Percentiles rank a stretch among this genome's conserved stretches.
phyloP scores from a whole-genome alignment of 2,329 filamentous ascomycete genomes.

The Fusarium euwallaceae region DNA sequence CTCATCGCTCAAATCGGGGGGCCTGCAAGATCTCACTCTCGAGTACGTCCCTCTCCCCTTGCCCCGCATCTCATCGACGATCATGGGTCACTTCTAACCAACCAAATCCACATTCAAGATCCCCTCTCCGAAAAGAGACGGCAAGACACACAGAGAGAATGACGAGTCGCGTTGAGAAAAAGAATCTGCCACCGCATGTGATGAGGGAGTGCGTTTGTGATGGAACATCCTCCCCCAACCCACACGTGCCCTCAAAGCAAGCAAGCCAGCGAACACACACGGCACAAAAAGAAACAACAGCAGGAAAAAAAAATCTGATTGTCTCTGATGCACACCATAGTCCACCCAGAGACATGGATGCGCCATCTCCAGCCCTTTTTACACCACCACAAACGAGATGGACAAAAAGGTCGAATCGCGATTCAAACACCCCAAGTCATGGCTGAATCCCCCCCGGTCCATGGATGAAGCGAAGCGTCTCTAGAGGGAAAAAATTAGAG shows the following conservation, averaged over 20 bases:
- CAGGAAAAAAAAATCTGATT: conserved; percentile 9
- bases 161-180: conserved; percentile 28
- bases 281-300: conserved; percentile 11
- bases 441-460: conserved; percentile 11
- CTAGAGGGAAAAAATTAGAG: conserved; percentile 2
- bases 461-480: conserved; percentile 16
- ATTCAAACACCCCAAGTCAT: conserved; percentile 10
- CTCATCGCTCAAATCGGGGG: not conserved
- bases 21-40: conserved; percentile 37
- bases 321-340: conserved; percentile 29
- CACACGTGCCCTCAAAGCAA: conserved; percentile 30
- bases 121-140: conserved; percentile 18
- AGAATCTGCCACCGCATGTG: conserved; percentile 2
- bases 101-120: conserved; percentile 25
- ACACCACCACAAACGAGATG: conserved; percentile 12
- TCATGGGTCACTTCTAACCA: conserved; percentile 22
- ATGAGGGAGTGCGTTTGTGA: conserved; percentile 18
- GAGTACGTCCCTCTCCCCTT: conserved; percentile 14
- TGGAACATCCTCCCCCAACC: conserved; percentile 6
- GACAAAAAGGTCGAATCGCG: conserved; percentile 15
- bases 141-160: conserved; percentile 17
- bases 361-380: conserved; percentile 1
- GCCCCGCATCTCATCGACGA: conserved; percentile 38
- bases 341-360: conserved; percentile 12
- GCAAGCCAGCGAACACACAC: conserved; percentile 5